These are phyloP conservation scores for Cornus suecica DNA, from an alignment of 148 eudicot species.

Conservation along the genomic window DNA sequence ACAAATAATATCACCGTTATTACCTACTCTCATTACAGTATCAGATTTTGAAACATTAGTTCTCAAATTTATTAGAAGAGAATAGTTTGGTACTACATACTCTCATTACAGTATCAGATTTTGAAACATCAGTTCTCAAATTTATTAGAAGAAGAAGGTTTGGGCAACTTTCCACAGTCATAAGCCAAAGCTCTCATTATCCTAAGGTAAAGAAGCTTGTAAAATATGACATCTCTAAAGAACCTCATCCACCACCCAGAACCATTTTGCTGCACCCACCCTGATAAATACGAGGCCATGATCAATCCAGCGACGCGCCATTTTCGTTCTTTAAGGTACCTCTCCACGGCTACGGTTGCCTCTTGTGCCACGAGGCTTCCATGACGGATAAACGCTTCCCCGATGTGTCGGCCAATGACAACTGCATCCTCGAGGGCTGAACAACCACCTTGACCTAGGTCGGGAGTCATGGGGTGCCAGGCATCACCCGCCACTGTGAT, in stretches of 20 bases:
- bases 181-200: background rate
- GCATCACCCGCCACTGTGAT: constrained; percentile 19
- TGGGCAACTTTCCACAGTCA: background rate
- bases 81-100: no score
- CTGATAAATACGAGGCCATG: background rate
- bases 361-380: background rate
- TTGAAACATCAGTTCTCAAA: background rate
- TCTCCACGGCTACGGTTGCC: background rate
- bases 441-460: constrained; percentile 23
- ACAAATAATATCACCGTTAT: no score
- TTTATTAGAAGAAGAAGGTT: no score
- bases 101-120: background rate
- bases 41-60: no score
- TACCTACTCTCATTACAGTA: background rate
- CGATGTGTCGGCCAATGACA: background rate
- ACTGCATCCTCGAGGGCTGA: constrained; percentile 19
- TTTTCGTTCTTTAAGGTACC: constrained; percentile 5
- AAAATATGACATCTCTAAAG: constrained; percentile 1
- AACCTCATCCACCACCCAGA: constrained; percentile 5
- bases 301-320: constrained; percentile 10
- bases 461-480: constrained; percentile 23
- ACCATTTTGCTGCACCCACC: background rate
- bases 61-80: background rate
- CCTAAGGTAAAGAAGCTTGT: background rate
- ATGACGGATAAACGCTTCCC: background rate